phyloP scores from a whole-genome alignment of 2,329 filamentous ascomycete species.

The Aspergillus aculeatus region DNA sequence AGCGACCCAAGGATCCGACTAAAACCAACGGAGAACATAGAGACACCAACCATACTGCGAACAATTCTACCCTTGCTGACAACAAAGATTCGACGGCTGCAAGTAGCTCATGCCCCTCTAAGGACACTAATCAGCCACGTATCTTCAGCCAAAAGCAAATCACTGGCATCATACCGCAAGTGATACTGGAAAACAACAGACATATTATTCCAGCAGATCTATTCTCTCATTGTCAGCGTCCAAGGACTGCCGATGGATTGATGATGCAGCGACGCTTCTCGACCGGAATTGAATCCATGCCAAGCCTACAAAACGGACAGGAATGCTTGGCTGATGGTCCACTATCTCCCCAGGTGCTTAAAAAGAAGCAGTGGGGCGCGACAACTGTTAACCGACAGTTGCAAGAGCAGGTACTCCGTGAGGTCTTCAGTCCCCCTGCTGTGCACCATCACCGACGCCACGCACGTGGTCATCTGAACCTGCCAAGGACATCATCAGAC shows the following conservation, averaged over 20 bases:
- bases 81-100: slow-evolving; percentile 15
- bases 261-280: slow-evolving; percentile 21
- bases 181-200: slow-evolving; percentile 89
- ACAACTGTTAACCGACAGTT: slow-evolving; percentile 86
- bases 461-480: slow-evolving; percentile 59
- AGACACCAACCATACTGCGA: slow-evolving; percentile 13
- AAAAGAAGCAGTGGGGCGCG: slow-evolving; percentile 71
- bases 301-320: slow-evolving; percentile 10
- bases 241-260: slow-evolving; percentile 35
- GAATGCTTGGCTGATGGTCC: slow-evolving; percentile 16
- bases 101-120: slow-evolving; percentile 14
- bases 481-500: slow-evolving; percentile 52
- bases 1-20: slow-evolving; percentile 53
- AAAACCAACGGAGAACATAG: slow-evolving; percentile 27
- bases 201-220: slow-evolving; percentile 88
- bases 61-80: slow-evolving; percentile 8
- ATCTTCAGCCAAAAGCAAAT: slow-evolving; percentile 75
- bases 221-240: slow-evolving; percentile 60
- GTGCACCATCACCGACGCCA: slow-evolving; percentile 78
- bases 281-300: slow-evolving; percentile 18
- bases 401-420: slow-evolving; percentile 86
- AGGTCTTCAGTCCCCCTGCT: slow-evolving; percentile 82
- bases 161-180: slow-evolving; percentile 74
- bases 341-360: slow-evolving; percentile 31
- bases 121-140: slow-evolving; percentile 43